Conservation (phyloP, 2,329 filamentous ascomycete genomes). For the Calonectria pseudoreteaudii region DNA sequence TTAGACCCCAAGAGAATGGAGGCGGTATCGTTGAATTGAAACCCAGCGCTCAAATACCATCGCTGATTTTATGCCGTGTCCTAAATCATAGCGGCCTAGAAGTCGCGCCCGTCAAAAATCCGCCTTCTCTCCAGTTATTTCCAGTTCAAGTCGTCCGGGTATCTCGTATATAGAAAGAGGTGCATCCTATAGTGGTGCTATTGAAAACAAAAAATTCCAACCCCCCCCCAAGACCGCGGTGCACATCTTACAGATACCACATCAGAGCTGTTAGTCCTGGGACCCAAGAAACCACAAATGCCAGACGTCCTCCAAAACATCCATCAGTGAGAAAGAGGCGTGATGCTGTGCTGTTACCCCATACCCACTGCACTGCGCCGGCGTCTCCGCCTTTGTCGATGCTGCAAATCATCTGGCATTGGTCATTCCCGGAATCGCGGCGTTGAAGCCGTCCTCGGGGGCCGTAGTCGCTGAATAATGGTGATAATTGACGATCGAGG, state of each 20-base stretch:
- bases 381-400: conserved; percentile 48
- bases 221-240: too few species aligned
- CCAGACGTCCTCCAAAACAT: not conserved
- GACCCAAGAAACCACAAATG: conserved; percentile 1
- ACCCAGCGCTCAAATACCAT: not conserved
- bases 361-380: conserved; percentile 39
- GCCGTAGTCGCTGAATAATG: conserved; percentile 26
- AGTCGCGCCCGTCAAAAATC: not conserved
- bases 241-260: not conserved
- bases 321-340: not conserved
- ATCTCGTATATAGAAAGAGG: not conserved
- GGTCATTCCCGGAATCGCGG: conserved; percentile 28
- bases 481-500: not conserved
- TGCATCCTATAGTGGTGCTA: not conserved
- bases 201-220: not conserved
- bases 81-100: not conserved
- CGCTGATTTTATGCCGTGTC: not conserved
- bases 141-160: not conserved
- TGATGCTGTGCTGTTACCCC: conserved; percentile 38
- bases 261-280: not conserved
- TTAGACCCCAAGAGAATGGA: not conserved
- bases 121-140: not conserved
- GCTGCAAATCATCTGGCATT: conserved; percentile 47
- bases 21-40: not conserved
- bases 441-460: conserved; percentile 49